Evolutionary conservation across 805 yeast genomes (phyloP).

Genomic region (Yarrowia osloensis): DNA sequence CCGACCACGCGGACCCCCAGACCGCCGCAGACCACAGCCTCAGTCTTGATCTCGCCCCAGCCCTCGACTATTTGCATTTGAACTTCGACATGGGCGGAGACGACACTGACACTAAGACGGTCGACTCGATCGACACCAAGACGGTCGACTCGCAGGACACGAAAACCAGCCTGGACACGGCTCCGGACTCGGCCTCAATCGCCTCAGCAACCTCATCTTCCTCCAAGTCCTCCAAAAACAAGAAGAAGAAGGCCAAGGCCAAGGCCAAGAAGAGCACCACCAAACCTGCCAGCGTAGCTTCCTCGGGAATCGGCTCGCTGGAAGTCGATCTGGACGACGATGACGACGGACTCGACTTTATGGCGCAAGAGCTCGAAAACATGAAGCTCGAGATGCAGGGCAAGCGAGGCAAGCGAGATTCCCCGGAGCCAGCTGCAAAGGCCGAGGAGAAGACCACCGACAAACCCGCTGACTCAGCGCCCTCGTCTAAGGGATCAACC

Average conservation of each 20-base stretch:
- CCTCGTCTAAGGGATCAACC: not conserved
- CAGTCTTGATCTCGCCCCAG: constrained; percentile 4
- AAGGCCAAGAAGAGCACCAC: not conserved
- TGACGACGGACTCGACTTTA: constrained; percentile 15
- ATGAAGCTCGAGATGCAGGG: constrained; percentile 28
- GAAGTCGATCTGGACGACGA: not conserved
- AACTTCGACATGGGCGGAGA: not conserved
- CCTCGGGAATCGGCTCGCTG: not conserved
- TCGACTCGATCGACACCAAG: constrained; percentile 1
- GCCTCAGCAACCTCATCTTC: not conserved
- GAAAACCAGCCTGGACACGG: not conserved
- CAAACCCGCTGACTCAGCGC: not conserved
- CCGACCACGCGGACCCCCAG: constrained; percentile 9
- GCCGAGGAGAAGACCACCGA: not conserved
- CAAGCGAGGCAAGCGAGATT: not conserved
- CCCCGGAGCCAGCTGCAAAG: not conserved
- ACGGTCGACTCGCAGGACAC: not conserved
- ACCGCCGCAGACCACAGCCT: not conserved
- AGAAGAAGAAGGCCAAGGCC: constrained; percentile 5
- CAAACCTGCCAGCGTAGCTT: not conserved
- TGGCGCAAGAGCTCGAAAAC: constrained; percentile 28
- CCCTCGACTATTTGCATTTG: constrained; percentile 4
- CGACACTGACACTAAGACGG: constrained; percentile 4
- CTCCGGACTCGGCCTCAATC: not conserved
- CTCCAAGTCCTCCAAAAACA: not conserved